Base-by-base conservation (phyloP, 495 filamentous ascomycete genomes). In the Aspergillus biplanus region DNA sequence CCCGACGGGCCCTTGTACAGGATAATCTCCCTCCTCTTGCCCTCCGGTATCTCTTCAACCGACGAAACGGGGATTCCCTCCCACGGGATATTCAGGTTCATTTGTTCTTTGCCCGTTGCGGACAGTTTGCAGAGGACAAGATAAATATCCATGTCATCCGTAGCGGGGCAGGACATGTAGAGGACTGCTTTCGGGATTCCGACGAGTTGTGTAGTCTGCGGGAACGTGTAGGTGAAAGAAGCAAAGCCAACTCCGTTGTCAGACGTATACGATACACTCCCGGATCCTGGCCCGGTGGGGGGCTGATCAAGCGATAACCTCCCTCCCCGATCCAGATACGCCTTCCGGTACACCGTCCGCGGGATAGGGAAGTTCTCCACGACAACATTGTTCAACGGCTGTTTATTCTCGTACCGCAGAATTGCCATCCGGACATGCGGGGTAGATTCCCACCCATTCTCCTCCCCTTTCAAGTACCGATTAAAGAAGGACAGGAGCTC, bases 391-490 rank as follows among this genome's bases (percentile, higher is more conserved):
- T 63, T 63, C 33, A 58, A 59, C 18, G 16, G 31, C 12, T 39
- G 47, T 16, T 65, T 70, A 27, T 56, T 39, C 0, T 69, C 63
- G 27, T 60, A 67, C 2, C 63, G 61, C 0, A 71, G 59, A 12
- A 68, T 33, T 5, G 49, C 55, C 0, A 73, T 44, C 1, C 73
- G 69, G 4, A 75, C 68, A 2, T 55, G 65, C 0, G 75, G 71
- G 1, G 73, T 76, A 12, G 57, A 48, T 18, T 78, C 74, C 74
- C 73, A 80, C 1, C 68, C 74, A 50, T 78, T 78, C 3, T 70
- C 6, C 9, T 72, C 67, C 11, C 69, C 74, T 34, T 75, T 75
- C 1, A 69, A 39, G 37, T 70, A 79, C 27, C 31, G 60, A 52
- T 75, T 74, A 54, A 68, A 77, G 65, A 73, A 79, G 0, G 56